A percentile compares a stretch with the other conserved stretches of the same genome.
phyloP scores from a whole-genome alignment of 257 asterid genomes.

The Solanum neorickii region DNA sequence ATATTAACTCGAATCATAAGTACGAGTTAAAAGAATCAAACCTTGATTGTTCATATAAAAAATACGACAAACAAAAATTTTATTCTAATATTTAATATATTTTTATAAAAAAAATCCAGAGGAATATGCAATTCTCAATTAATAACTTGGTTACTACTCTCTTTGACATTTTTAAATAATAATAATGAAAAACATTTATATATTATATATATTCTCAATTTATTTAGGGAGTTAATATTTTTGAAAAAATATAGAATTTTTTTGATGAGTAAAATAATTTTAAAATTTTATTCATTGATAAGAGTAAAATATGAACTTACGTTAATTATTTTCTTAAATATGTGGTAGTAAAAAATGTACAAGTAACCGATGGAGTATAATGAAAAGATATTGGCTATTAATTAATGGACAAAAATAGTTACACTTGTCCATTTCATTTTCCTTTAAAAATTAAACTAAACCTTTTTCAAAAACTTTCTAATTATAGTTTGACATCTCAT shows the following conservation, averaged over 20 bases:
- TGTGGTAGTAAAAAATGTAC: no score
- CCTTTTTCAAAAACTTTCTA: background rate
- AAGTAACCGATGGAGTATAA: background rate
- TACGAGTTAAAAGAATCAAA: background rate
- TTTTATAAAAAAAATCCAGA: background rate
- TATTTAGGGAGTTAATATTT: no score
- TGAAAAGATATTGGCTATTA: background rate
- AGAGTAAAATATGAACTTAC: no score
- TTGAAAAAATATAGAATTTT: fast-evolving
- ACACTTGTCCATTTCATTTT: background rate
- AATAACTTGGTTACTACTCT: no score
- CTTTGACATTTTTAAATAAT: no score
- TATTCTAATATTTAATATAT: background rate
- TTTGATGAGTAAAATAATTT: no score
- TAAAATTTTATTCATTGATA: no score
- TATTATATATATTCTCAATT: no score
- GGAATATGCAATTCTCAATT: background rate
- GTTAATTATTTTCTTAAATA: no score
- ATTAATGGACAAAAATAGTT: background rate
- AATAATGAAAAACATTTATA: no score
- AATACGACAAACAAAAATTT: background rate
- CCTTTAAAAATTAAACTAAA: background rate
- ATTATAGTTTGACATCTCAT: background rate
- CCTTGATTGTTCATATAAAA: background rate
- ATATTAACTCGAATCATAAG: background rate